These are phyloP conservation scores for Suillus spraguei DNA, from an alignment of 768 basidiomycete genomes.

Conservation along the genomic window DNA sequence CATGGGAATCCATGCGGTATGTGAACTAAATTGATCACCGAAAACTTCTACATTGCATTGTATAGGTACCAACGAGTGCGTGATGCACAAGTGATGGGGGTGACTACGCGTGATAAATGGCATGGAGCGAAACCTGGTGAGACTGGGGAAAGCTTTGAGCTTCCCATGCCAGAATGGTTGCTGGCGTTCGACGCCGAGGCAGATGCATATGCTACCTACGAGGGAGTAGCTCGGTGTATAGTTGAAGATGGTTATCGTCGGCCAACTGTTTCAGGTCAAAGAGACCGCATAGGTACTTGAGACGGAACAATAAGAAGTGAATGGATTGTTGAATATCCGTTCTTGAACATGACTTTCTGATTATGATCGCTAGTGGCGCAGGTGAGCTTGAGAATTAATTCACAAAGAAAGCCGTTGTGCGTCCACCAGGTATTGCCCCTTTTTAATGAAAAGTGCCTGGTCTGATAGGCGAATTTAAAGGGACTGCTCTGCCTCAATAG, in stretches of 20 bases:
- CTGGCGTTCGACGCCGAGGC: conserved; percentile 29
- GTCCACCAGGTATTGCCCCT: not conserved
- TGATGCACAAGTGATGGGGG: conserved; percentile 24
- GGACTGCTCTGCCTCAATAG: not conserved
- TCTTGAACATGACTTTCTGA: conserved; percentile 1
- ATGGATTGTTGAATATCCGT: not conserved
- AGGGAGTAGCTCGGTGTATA: conserved; percentile 23
- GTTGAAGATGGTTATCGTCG: conserved; percentile 26
- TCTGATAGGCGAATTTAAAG: conserved; percentile 5
- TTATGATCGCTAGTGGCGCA: not conserved
- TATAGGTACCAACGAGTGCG: conserved; percentile 28
- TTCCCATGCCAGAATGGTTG: conserved; percentile 32
- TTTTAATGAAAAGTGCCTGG: conserved; percentile 4
- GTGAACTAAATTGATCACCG: not conserved
- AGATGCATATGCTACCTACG: conserved; percentile 26
- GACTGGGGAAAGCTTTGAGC: conserved; percentile 15
- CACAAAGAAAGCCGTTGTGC: not conserved
- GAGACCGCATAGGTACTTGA: not conserved
- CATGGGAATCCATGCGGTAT: conserved; percentile 21
- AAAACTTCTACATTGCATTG: conserved; percentile 1
- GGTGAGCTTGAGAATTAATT: not conserved
- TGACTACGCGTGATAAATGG: conserved; percentile 29
- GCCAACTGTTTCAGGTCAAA: conserved; percentile 10
- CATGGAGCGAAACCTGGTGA: conserved; percentile 23
- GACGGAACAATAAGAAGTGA: not conserved